Base-by-base conservation (phyloP, 2,329 filamentous ascomycete genomes). In the Claviceps citrina region DNA sequence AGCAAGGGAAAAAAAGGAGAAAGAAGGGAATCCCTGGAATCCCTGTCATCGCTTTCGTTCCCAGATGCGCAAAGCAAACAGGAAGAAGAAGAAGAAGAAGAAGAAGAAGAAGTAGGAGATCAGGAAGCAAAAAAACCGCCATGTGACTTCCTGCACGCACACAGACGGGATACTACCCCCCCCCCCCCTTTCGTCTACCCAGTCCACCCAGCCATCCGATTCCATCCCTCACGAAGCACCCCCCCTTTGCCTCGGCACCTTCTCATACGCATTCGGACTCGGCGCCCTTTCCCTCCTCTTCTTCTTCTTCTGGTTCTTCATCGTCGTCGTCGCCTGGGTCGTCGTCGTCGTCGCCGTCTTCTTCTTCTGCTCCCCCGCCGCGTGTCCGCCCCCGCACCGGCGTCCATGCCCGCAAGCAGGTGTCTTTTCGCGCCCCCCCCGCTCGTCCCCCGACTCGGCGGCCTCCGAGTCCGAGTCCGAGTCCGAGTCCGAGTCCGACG, bases 201-300 rank as follows among this genome's bases (percentile, higher is more conserved):
- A 13, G 26, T 24, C 22, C 26, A 13, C 10, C 26, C n/a, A n/a
- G n/a, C n/a, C n/a, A n/a, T n/a, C n/a, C n/a, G n/a, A n/a, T 13
- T 15, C 28, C 15, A 18, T 8, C 7, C 15, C 15, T 31, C n/a
- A 5, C 12, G n/a, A 30, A 30, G 27, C 2, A 22, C 3, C 19
- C 3, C 22, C 33, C 44, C 62, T 65, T 13, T 55, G 55, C 47
- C 70, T 73, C 24, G 67, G 66, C 55, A 84, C 72, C 59, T 79
- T 81, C 61, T 89, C 83, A 53, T 89, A 89, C 1, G 83, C 83
- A 58, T 89, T 89, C 18, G 82, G 82, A 52, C 81, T 85, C 15
- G 78, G 75, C 51, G 57, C 53, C 40, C 63, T 66, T 63, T 59
- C 69, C 54, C 56, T 52, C 41, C 54, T 54, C 15, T 47, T 47